Base-by-base conservation (phyloP, 352 stramenopile species). In the Pythium pectinolyticum region DNA sequence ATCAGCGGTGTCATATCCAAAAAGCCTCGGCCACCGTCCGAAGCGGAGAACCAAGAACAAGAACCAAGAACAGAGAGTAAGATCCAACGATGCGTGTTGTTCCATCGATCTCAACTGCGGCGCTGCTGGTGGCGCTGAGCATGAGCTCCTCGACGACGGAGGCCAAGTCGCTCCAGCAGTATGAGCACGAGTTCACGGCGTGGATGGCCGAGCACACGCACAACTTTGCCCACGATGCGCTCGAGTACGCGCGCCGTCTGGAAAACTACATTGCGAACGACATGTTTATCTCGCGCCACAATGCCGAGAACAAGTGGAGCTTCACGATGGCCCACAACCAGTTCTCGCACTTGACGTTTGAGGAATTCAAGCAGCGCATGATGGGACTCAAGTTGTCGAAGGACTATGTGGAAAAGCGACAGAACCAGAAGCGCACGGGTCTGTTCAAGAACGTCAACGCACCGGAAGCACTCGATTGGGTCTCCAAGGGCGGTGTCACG, bases 301-400 rank as follows among this genome's bases (percentile, higher is more conserved):
- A 97, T 60, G 73, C 87, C 52, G 85, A 84, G 57, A 80, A 73
- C 66, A 72, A 69, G 12, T 86, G 70, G 67, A 73, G 83, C 53
- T 98, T 97, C 52, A 94, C 66, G 27, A 72, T 99, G 9, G 90
- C 80, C 24, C 89, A 98, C 74, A 99, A 98, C 74, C 66, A 88
- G 71, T 99, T 87, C 73, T 98, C 94, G 8, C 90, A 99, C 73
- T 75, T 99, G 80, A 96, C 92, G 19, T 85, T 90, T 53, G 90
- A 97, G 32, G 97, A 99, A 79, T 99, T 99, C 74, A 85, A 88
- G 39, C 45, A 73, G 40, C 70, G 80, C 49, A 81, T 84, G 62
- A 87, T 70, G 53, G 84, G 85, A 1, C 76, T 89, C 14, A 65
- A 52, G 12, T 59, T 89, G 61, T 74, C 80, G 0, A 58, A 80